These are phyloP conservation scores for Mycena crocata DNA, from an alignment of 768 basidiomycete genomes.

Conservation along the genomic window DNA sequence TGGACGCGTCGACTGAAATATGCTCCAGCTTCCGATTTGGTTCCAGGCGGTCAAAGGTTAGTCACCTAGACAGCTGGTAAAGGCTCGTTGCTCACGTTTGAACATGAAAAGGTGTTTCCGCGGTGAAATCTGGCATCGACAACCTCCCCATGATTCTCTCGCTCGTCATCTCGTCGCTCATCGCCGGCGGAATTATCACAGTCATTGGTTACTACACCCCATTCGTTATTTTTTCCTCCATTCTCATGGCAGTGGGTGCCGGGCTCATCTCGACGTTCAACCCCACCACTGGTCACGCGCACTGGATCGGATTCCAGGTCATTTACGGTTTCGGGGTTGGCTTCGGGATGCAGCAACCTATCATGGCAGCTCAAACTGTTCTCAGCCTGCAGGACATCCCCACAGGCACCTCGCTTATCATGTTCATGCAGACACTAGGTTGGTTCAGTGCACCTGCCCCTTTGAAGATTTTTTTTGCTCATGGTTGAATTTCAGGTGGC, in stretches of 20 bases:
- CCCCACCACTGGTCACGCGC: constrained; percentile 32
- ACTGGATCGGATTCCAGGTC: constrained; percentile 40
- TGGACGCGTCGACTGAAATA: neutral
- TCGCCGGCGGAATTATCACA: constrained; percentile 51
- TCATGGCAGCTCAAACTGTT: constrained; percentile 36
- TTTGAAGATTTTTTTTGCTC: neutral
- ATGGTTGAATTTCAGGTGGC: constrained; percentile 16
- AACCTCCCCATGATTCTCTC: constrained; percentile 50
- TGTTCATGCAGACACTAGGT: constrained; percentile 38
- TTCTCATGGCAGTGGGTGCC: constrained; percentile 48
- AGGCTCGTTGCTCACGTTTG: constrained; percentile 3
- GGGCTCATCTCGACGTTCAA: constrained; percentile 49
- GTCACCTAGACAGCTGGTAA: constrained; percentile 45
- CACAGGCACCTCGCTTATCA: constrained; percentile 32
- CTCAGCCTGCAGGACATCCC: constrained; percentile 34
- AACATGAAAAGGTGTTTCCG: constrained; percentile 36
- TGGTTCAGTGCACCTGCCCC: neutral
- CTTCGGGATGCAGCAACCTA: constrained; percentile 35
- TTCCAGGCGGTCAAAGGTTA: constrained; percentile 53
- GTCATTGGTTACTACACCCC: constrained; percentile 50
- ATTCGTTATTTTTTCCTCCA: constrained; percentile 42
- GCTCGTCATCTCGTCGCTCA: constrained; percentile 52
- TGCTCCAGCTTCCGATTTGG: constrained; percentile 31
- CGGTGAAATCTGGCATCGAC: constrained; percentile 36
- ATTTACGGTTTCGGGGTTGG: constrained; percentile 46